Conservation (phyloP, 2,329 filamentous ascomycete species). For the Claviceps quebecensis region DNA sequence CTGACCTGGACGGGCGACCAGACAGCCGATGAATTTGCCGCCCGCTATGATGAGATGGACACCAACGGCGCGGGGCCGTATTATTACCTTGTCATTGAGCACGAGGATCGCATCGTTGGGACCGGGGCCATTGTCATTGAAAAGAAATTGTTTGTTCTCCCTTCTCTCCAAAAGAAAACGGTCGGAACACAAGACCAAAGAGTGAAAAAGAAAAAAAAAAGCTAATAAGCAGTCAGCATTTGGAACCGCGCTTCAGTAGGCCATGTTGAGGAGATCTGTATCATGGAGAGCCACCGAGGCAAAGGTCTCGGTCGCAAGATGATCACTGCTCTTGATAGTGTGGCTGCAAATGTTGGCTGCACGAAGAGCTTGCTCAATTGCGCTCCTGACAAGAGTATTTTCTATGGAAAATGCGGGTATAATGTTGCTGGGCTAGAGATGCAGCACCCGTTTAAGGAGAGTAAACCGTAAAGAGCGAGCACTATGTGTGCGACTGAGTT, state of each 20-base stretch:
- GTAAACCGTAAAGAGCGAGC: background rate
- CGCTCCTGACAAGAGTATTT: slow-evolving; percentile 62
- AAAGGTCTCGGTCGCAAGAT: slow-evolving; percentile 66
- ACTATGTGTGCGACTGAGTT: background rate
- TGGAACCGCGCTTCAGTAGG: slow-evolving; percentile 56
- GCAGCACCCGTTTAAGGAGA: slow-evolving; percentile 5
- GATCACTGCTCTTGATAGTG: slow-evolving; percentile 61
- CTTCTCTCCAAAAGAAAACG: background rate
- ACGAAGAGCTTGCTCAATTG: slow-evolving; percentile 76
- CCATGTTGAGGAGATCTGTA: slow-evolving; percentile 76
- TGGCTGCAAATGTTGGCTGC: slow-evolving; percentile 60
- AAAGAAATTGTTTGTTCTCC: slow-evolving; percentile 51
- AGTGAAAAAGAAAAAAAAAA: background rate
- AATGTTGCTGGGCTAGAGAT: slow-evolving; percentile 9
- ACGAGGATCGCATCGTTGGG: slow-evolving; percentile 50
- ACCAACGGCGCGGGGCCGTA: slow-evolving; percentile 34
- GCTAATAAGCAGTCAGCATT: slow-evolving; percentile 29
- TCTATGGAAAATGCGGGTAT: slow-evolving; percentile 40
- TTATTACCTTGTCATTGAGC: slow-evolving; percentile 57
- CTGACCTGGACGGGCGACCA: slow-evolving; percentile 67
- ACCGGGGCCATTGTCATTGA: slow-evolving; percentile 67
- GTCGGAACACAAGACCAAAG: background rate
- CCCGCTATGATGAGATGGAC: slow-evolving; percentile 49
- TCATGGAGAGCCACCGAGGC: slow-evolving; percentile 64
- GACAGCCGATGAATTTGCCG: slow-evolving; percentile 48